These are phyloP conservation scores for Fusarium azukiicola DNA, from an alignment of 2,329 filamentous ascomycete species.

Conservation along the genomic window DNA sequence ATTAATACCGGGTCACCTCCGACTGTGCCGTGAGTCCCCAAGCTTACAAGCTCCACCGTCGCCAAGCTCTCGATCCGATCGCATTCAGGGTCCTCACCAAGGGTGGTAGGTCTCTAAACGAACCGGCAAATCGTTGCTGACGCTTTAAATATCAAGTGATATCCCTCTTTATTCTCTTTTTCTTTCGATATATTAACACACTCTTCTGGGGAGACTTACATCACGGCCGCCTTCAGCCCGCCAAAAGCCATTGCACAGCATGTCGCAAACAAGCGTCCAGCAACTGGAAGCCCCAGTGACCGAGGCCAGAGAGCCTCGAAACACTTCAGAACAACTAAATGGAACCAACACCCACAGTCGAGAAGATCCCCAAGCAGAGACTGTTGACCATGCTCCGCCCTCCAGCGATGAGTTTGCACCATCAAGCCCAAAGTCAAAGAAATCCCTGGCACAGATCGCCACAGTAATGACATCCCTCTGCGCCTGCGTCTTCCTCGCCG, in stretches of 20 bases:
- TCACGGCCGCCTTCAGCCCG: not conserved
- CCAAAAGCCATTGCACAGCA: not conserved
- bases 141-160: not conserved
- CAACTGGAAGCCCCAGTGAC: not conserved
- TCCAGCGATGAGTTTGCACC: not conserved
- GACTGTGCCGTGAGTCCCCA: not conserved
- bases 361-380: not conserved
- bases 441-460: slow-evolving; percentile 45
- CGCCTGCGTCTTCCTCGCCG: slow-evolving; percentile 66
- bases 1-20: not conserved
- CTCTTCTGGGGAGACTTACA: not conserved
- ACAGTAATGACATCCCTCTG: slow-evolving; percentile 65
- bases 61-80: slow-evolving; percentile 42
- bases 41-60: not conserved
- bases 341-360: not conserved
- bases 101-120: not conserved
- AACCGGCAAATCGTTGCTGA: not conserved
- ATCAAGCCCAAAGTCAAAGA: slow-evolving; percentile 24
- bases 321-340: not conserved
- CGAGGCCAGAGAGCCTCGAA: not conserved
- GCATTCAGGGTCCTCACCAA: slow-evolving; percentile 33
- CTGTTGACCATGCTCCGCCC: not conserved
- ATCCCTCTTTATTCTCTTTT: not conserved
- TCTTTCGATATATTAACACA: slow-evolving; percentile 10
- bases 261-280: slow-evolving; percentile 38